phyloP scores from a whole-genome alignment of 225 moss, liverwort and hornwort genomes.

The Antitrichia curtipendula region DNA sequence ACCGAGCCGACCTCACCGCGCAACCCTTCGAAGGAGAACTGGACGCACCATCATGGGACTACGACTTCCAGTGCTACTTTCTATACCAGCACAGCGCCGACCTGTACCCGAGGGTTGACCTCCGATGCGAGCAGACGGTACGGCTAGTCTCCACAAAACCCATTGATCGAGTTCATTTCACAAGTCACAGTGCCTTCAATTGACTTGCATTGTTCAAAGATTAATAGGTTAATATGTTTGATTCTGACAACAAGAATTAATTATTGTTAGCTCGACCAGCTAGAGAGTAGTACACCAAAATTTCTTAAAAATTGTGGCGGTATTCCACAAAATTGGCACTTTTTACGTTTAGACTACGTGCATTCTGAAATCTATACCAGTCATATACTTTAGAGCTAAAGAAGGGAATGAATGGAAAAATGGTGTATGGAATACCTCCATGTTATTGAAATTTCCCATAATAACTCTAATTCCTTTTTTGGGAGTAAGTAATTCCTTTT shows the following conservation, averaged over 20 bases:
- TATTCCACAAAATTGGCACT: too few species aligned
- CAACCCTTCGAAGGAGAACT: neutral
- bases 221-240: too few species aligned
- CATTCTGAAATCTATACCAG: too few species aligned
- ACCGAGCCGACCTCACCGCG: neutral
- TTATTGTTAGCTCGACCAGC: neutral
- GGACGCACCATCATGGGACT: neutral
- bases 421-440: too few species aligned
- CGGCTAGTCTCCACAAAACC: neutral
- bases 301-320: too few species aligned
- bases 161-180: neutral
- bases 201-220: neutral
- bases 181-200: neutral
- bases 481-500: too few species aligned
- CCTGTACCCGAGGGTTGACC: neutral
- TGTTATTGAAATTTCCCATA: too few species aligned
- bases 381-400: too few species aligned
- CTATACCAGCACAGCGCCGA: neutral
- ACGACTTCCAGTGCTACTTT: neutral
- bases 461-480: too few species aligned
- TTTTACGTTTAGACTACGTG: too few species aligned
- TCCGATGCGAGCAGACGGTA: neutral
- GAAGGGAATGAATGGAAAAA: too few species aligned
- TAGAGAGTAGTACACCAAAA: neutral
- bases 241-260: neutral